Conservation (phyloP, 495 filamentous ascomycete species). For the Extremus antarcticus region DNA sequence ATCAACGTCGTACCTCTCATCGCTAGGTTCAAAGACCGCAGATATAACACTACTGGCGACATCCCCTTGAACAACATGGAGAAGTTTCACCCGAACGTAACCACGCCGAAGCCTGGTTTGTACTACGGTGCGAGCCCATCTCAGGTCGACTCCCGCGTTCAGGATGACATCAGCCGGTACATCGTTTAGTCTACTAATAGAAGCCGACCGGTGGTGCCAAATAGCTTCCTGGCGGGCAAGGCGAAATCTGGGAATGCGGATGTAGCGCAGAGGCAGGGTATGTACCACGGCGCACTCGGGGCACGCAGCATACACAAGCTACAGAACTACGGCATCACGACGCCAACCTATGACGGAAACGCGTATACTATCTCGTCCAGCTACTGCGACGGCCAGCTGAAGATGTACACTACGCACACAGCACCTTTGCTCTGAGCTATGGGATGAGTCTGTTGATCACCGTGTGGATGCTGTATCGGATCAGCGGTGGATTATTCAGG, state of each 20-base stretch:
- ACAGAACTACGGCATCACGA: slow-evolving; percentile 2
- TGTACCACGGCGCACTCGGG: slow-evolving; percentile 5
- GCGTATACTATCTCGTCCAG: slow-evolving; percentile 7
- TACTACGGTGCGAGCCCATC: slow-evolving; percentile 3
- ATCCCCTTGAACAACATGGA: slow-evolving; percentile 1
- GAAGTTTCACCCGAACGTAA: neutral
- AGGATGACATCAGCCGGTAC: slow-evolving; percentile 3
- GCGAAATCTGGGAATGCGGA: slow-evolving; percentile 1
- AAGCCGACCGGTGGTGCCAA: slow-evolving; percentile 2
- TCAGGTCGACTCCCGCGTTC: slow-evolving; percentile 4
- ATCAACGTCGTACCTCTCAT: slow-evolving; percentile 6
- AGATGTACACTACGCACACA: slow-evolving; percentile 13
- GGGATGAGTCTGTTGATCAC: slow-evolving; percentile 55
- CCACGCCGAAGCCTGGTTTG: slow-evolving; percentile 5
- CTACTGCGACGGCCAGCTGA: slow-evolving; percentile 5
- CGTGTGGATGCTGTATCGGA: slow-evolving; percentile 75
- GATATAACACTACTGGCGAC: neutral
- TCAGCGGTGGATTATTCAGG: slow-evolving; percentile 67
- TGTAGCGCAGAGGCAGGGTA: slow-evolving; percentile 3
- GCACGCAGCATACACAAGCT: slow-evolving; percentile 9
- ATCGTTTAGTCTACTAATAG: slow-evolving; percentile 6
- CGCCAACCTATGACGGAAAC: slow-evolving; percentile 7
- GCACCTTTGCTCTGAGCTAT: neutral
- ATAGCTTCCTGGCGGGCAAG: slow-evolving; percentile 10
- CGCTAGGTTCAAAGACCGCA: neutral